phyloP scores from a whole-genome alignment of 2,329 filamentous ascomycete genomes.

The Hypomyces rosellus region DNA sequence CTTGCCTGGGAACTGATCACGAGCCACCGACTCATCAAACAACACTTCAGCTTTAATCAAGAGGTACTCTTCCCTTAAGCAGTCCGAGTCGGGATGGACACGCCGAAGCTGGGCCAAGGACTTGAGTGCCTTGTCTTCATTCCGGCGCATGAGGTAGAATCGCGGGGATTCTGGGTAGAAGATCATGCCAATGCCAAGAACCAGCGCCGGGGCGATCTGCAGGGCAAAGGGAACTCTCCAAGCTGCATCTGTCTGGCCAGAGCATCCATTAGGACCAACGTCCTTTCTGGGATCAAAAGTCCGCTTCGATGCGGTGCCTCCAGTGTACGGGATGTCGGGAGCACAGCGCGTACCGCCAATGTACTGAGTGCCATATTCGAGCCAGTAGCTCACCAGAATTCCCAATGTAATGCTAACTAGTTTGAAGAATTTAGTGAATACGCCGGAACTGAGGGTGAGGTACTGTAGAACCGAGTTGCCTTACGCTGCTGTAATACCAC shows the following conservation, averaged over 20 bases:
- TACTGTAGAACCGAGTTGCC: conserved; percentile 5
- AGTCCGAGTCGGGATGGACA: conserved; percentile 24
- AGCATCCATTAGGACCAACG: conserved; percentile 34
- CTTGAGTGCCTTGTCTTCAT: conserved; percentile 25
- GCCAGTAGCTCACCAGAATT: conserved; percentile 38
- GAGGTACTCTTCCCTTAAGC: conserved; percentile 26
- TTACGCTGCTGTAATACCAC: conserved; percentile 36
- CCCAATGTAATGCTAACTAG: conserved; percentile 34
- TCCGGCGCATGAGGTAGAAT: conserved; percentile 25
- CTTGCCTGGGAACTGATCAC: conserved; percentile 25
- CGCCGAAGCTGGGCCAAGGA: conserved; percentile 27
- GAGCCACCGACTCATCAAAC: conserved; percentile 26
- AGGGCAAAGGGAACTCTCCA: conserved; percentile 44
- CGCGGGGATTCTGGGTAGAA: conserved; percentile 40
- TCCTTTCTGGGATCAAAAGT: conserved; percentile 38
- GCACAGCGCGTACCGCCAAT: conserved; percentile 40
- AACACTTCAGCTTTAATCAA: conserved; percentile 32
- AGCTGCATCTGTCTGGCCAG: conserved; percentile 35
- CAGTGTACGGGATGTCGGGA: conserved; percentile 39
- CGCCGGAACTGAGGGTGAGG: no score
- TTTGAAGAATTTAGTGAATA: conserved; percentile 1
- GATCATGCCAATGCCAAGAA: conserved; percentile 49
- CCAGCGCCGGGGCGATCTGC: conserved; percentile 49
- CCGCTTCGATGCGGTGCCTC: conserved; percentile 30
- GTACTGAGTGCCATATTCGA: conserved; percentile 35